Base-by-base conservation (phyloP, 225 moss, liverwort and hornwort species). In the Physcomitrium patens region DNA sequence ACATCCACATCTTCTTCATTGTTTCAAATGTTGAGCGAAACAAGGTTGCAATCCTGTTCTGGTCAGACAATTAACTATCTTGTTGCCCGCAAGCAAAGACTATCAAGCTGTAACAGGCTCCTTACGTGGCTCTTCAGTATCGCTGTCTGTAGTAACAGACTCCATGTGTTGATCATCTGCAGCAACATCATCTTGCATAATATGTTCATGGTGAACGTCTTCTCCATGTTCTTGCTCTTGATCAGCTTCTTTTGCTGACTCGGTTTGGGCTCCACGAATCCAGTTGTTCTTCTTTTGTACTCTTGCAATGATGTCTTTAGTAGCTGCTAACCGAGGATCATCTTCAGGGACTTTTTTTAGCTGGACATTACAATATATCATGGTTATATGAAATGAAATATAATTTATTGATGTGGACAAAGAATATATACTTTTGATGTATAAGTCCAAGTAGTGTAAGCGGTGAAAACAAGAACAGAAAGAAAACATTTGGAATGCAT, bases 301-400 rank as follows among this genome's bases (percentile, higher is more conserved):
- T 54, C 70, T 82, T 26, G 58, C 52, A 16, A 82, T 59, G 8
- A 69, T 63, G 10, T 76, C 81, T 47, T 8, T 75, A 5, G 60
- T 47, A 47, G 76, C 79, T 13, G 41, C 63, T 65, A 82, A 68
- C 9, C 81, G 81, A 49, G 60, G 60, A 76, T 82, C 85, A 16
- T 66, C 82, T 70, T 69, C 82, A n/a, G 85, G 82, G 37, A 66
- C 50, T 18, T 85, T 73, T 23, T 59, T 78, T 15, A 64, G 42
- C 85, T 85, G 85, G 62, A 60, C 15, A 73, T 3, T 54, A 50
- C 63, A 67, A 11, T 70, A 61, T n/a, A n/a, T 60, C 12, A 31
- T 67, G 27, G 65, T 11, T 15, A 58, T 18, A 48, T 16, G 57
- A 46, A 16, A 67, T 19, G 67, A 72, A 23, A 55, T 20, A 16